Evolutionary conservation across 208 protist genomes (phyloP).

Genomic region (Acanthamoeba royreba): DNA sequence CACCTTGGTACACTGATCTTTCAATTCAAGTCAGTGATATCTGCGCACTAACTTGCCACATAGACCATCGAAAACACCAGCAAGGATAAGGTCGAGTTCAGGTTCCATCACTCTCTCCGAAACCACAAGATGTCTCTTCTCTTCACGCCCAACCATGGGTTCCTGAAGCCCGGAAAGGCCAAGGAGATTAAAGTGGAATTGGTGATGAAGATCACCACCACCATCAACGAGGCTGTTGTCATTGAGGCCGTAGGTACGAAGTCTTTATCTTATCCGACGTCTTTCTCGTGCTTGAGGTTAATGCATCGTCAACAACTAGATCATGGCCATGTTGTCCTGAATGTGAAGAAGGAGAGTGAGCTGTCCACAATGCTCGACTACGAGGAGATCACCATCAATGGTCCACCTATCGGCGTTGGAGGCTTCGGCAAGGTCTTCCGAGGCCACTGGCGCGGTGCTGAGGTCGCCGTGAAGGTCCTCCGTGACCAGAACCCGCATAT

Average conservation of each 20-base stretch:
- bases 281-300: no score
- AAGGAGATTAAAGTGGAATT: constrained; percentile 3
- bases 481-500: not conserved
- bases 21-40: no score
- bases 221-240: not conserved
- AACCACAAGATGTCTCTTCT: constrained; percentile 24
- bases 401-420: not conserved
- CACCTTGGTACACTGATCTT: not conserved
- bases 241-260: not conserved
- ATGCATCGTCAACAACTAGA: no score
- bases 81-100: not conserved
- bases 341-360: not conserved
- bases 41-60: no score
- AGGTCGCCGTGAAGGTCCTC: constrained; percentile 29
- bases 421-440: constrained; percentile 36
- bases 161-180: not conserved
- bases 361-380: constrained; percentile 32
- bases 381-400: constrained; percentile 23
- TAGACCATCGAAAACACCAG: not conserved
- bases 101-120: not conserved
- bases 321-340: not conserved
- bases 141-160: not conserved
- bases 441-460: not conserved
- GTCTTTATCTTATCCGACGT: no score
- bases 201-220: constrained; percentile 22